Evolutionary conservation across 805 yeast genomes (phyloP), one percentile per base, ranked within the genome.

Genomic region (Ogataea salicorniae): DNA sequence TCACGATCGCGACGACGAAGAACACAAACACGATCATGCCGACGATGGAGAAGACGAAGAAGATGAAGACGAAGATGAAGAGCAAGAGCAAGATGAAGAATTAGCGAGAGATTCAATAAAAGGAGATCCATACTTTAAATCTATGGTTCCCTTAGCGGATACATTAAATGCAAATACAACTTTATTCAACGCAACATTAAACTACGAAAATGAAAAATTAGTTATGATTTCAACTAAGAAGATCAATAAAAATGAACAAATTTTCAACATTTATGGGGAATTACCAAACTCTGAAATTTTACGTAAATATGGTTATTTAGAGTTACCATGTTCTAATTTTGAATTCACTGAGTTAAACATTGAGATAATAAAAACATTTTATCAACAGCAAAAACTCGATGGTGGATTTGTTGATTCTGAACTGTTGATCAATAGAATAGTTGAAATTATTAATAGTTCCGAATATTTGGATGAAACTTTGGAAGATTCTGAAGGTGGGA

Each of bases 131-230:
- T 78, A 71, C 49, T 69, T 75, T 53, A 91, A 91, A 62, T 84
- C 95, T 0, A 84, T 94, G 96, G 89, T 91, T 3, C 96, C 98
- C 0, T 69, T 90, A 41, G 98, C 98, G 0, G 99, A 92, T 61
- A 82, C 88, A 20, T 69, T 94, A 50, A 92, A 94, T 61, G 88
- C 97, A 1, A 94, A 91, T 60, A 85, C 96, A 1, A 74, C 74
- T 8, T 69, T 76, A 16, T 81, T 81, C 57, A 92, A 92, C 63
- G 96, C 97, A 7, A 76, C 81, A 48, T 67, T 90, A 51, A 74
- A 74, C 38, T 80, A 80, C 51, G 69, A 72, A 18, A 64, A 67
- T 1, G 76, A 70, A 5, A 60, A 63, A 7, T 67, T 91, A 34
- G 80, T 79, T n/a, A 88, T 94, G 95, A 74, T 76, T 41, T 78